Evolutionary conservation across 257 asterid species (phyloP), one percentile per base, ranked within the genome.

Genomic region (Solanum infundibuliforme): DNA sequence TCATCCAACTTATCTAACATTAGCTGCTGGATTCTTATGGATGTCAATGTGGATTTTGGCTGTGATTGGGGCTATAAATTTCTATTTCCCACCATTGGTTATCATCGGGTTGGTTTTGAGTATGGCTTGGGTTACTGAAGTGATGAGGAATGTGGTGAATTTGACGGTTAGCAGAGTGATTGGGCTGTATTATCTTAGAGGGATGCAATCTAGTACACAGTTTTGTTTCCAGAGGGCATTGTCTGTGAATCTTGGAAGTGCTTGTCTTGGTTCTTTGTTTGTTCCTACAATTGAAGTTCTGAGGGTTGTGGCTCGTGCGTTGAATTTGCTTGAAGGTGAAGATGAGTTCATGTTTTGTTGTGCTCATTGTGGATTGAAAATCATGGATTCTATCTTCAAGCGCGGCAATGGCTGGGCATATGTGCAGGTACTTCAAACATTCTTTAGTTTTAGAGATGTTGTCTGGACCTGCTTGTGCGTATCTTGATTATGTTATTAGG

Each of bases 371-470:
- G 96, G 99, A 69, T 98, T 97, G 38, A 92, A 88, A 85, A 93
- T 95, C 87, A 95, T 97, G 99, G 93, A 96, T 36, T 94, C 99
- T 35, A 90, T 97, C 90, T 97, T 97, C 90, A 92, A 91, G 68
- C 84, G 96, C 3, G 99, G 99, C 86, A 97, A 97, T 83, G 98
- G 99, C 12, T 97, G 99, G 99, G 99, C 99, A 69, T 97, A 95
- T 91, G 99, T 97, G 87, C 99, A 97, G 94, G 99, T 93, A 91
- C 2, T 34, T 69, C 12, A 27, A 68, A 68, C 36, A 68, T 6
- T 27, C 36, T 12, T 68, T 66, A 34, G 32, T 66, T 66, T 66
- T 66, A 27, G 14, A 27, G 10, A 27, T 27, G 36, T 68, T 62
- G 71, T 4, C 7, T 62, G 13, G 6, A 32, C 41, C 7, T 71